These are phyloP conservation scores for Eucalyptus regnans DNA, from an alignment of 345 rosid genomes.

Conservation along the genomic window DNA sequence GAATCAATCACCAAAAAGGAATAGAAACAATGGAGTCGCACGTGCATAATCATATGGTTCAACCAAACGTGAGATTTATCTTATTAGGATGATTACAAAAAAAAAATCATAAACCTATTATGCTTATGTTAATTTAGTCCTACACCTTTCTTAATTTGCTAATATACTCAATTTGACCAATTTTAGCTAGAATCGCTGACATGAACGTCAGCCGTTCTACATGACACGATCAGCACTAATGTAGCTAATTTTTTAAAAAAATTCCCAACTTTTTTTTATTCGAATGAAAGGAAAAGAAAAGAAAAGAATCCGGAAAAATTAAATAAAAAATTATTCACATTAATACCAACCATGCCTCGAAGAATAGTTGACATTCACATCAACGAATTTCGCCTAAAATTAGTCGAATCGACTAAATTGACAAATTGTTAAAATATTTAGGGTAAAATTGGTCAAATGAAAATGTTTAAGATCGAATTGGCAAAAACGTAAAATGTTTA, in stretches of 20 bases:
- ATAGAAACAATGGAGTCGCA: background rate
- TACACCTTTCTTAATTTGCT: background rate
- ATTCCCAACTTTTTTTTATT: background rate
- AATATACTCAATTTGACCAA: background rate
- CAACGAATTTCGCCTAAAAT: no score
- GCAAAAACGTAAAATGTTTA: no score
- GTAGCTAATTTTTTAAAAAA: rapidly evolving
- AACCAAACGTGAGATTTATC: background rate
- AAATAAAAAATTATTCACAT: no score
- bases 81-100: background rate
- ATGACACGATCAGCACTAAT: rapidly evolving
- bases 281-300: background rate
- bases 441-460: no score
- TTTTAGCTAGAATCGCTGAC: rapidly evolving
- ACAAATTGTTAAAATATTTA: no score
- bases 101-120: no score
- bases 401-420: background rate
- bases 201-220: rapidly evolving
- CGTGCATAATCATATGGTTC: background rate
- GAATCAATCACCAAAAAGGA: background rate
- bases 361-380: background rate
- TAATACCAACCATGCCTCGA: no score
- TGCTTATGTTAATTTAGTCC: no score
- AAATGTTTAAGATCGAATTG: rapidly evolving
- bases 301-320: background rate